phyloP scores from a whole-genome alignment of 305 asterid genomes.

The Plantago coronopus region DNA sequence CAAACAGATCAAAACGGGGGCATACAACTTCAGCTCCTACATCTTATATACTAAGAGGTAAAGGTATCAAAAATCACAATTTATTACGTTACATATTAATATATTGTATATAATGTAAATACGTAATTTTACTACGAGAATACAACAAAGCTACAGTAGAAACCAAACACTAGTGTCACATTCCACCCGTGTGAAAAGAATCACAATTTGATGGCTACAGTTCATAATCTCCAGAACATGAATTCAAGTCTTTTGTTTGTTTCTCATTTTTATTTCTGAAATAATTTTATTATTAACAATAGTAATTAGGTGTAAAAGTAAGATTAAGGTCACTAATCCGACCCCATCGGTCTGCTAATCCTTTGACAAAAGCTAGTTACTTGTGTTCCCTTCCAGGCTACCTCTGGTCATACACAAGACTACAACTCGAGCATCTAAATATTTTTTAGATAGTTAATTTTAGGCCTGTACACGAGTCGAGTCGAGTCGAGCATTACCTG shows the following conservation, averaged over 20 bases:
- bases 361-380: conserved; percentile 25
- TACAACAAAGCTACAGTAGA: too few species aligned
- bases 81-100: too few species aligned
- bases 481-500: too few species aligned
- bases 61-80: too few species aligned
- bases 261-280: neutral
- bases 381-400: conserved; percentile 20
- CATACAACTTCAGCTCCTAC: too few species aligned
- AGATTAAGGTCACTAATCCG: conserved; percentile 24
- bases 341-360: conserved; percentile 37
- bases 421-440: conserved; percentile 16
- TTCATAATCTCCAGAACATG: neutral
- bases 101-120: too few species aligned
- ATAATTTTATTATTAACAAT: neutral
- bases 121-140: too few species aligned
- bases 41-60: too few species aligned
- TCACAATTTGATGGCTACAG: conserved; percentile 18
- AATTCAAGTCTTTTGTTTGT: neutral
- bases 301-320: conserved; percentile 21
- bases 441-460: too few species aligned
- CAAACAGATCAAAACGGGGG: too few species aligned
- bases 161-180: neutral
- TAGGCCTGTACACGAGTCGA: too few species aligned
- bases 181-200: conserved; percentile 22
- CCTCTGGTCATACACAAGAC: conserved; percentile 16